Evolutionary conservation across 2,329 filamentous ascomycete genomes (phyloP), one percentile per base, ranked within the genome.

Genomic region (Cryphonectria radicalis): DNA sequence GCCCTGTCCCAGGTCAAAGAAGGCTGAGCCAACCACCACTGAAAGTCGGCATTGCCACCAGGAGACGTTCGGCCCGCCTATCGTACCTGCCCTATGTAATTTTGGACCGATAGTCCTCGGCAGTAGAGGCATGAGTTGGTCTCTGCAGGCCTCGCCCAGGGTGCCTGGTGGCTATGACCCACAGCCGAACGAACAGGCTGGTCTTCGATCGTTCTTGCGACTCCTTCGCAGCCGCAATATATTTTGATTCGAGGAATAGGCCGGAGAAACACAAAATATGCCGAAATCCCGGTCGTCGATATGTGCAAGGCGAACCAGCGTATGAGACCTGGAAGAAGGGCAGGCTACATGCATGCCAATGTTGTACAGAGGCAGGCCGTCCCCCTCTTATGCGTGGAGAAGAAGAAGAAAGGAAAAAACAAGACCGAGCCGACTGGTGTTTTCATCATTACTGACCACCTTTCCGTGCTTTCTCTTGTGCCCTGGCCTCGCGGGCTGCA

Each of bases 401-500:
- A 42, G n/a, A n/a, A n/a, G n/a, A n/a, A 60, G 28, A 28, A 60
- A 63, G 13, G 37, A 63, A 37, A 43, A 22, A 70, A 46, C 7
- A 37, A 43, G 28, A 70, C 55, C 7, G 59, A 42, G 25, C 68
- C 55, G 63, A 72, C 37, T 69, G 55, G 40, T 35, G 55, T 42
- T 22, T 65, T 63, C 42, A 37, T 28, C 62, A 40, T 72, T 60
- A 73, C 74, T 77, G 84, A 77, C 84, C 81, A 32, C 82, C 90
- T 80, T 93, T 93, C 74, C 90, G 88, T 72, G 90, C 90, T 82
- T 93, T 93, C 82, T 98, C 95, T 78, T 95, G 92, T 37, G 92
- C 92, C 80, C 95, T 89, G 74, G 94, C 94, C 79, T 93, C 90
- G 75, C 95, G 89, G 64, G 95, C 95, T 59, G 94, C 92, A 78